Evolutionary conservation across 352 stramenopile genomes (phyloP).

Genomic region (Phytophthora quininea): DNA sequence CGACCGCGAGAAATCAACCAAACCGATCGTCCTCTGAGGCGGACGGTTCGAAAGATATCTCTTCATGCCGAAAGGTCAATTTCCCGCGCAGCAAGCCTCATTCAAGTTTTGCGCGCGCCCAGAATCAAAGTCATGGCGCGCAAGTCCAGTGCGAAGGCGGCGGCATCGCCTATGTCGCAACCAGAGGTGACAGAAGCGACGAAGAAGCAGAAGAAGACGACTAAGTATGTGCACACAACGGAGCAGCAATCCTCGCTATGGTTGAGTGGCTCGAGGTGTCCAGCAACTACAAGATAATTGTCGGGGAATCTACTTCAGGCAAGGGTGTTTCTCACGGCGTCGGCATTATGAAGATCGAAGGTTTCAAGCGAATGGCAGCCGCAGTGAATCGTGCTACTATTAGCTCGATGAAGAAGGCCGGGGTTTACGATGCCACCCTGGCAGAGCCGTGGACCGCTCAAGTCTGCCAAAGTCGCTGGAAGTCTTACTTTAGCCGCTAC

Average conservation of each 20-base stretch:
- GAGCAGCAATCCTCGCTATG: not conserved
- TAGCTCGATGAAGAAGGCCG: not conserved
- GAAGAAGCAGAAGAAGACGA: not conserved
- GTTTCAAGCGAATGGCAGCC: slow-evolving; percentile 4
- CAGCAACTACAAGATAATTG: slow-evolving; percentile 5
- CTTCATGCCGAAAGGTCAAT: no score
- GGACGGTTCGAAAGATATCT: no score
- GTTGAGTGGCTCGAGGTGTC: slow-evolving; percentile 3
- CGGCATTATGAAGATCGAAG: slow-evolving; percentile 5
- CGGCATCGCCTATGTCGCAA: no score
- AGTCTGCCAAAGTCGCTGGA: slow-evolving; percentile 10
- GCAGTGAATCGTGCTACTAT: not conserved
- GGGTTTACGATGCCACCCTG: not conserved
- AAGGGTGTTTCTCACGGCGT: slow-evolving; percentile 6
- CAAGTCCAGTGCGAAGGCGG: no score
- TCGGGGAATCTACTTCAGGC: not conserved
- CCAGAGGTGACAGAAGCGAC: not conserved
- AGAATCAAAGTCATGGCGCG: no score
- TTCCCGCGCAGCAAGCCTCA: no score
- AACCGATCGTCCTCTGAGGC: no score
- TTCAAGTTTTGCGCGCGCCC: no score
- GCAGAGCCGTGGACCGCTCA: not conserved
- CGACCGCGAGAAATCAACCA: no score
- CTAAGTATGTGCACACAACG: slow-evolving; percentile 2
- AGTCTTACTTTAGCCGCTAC: slow-evolving; percentile 3